A percentile compares a stretch with the other conserved stretches of the same genome.
phyloP scores from a whole-genome alignment of 2,329 filamentous ascomycete genomes.

The Epichloe sibirici region DNA sequence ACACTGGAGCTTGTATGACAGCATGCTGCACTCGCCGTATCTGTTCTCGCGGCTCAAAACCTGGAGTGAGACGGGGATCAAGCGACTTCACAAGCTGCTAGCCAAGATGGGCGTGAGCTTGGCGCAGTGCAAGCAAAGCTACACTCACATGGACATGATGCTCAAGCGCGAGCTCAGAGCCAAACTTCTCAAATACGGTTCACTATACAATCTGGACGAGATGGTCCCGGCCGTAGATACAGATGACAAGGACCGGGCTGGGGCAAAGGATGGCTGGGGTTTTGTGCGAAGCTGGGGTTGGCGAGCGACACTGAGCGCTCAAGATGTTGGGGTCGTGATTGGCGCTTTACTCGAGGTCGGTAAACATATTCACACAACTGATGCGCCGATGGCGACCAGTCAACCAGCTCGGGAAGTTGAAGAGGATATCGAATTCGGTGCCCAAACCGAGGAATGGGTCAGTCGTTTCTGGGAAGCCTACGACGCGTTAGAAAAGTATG shows the following conservation, averaged over 20 bases:
- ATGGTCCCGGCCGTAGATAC: conserved; percentile 72
- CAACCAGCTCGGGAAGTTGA: conserved; percentile 29
- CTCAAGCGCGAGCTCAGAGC: conserved; percentile 77
- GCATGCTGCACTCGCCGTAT: conserved; percentile 95
- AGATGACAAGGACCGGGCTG: conserved; percentile 54
- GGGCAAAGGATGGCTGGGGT: conserved; percentile 84
- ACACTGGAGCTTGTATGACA: conserved; percentile 96
- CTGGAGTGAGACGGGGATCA: conserved; percentile 82
- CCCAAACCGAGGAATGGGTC: conserved; percentile 52
- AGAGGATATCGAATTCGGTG: conserved; percentile 34
- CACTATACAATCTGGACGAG: conserved; percentile 85
- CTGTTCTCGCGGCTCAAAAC: conserved; percentile 84
- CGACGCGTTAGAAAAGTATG: conserved; percentile 58
- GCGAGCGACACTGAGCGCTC: conserved; percentile 85
- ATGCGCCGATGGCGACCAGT: conserved; percentile 17
- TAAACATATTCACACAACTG: conserved; percentile 32
- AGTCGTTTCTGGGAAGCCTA: conserved; percentile 60
- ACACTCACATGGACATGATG: conserved; percentile 97
- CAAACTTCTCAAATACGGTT: conserved; percentile 81
- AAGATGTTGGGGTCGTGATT: conserved; percentile 87
- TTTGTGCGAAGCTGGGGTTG: conserved; percentile 97
- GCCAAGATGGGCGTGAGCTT: conserved; percentile 97
- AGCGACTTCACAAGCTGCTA: conserved; percentile 82
- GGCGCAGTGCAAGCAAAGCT: conserved; percentile 87
- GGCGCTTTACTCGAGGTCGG: conserved; percentile 90